Evolutionary conservation across 2,329 filamentous ascomycete species (phyloP), one percentile per base, ranked within the genome.

Genomic region (Fusarium nelsonii): DNA sequence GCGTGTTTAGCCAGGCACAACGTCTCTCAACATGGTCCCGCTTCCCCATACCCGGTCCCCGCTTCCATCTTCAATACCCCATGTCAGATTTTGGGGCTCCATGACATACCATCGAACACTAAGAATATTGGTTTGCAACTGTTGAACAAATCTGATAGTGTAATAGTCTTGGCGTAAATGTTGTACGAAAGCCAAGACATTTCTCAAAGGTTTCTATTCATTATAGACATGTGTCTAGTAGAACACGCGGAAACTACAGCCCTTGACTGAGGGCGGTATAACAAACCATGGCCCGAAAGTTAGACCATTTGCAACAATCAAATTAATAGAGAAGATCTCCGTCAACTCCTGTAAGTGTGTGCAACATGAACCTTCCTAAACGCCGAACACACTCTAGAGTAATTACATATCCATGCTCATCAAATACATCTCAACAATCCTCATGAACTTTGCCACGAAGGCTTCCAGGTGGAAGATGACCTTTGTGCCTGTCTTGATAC

Each of bases 361-460:
- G 54, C 58, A 65, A 63, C 59, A 58, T 63, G 57, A 52, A 64
- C 61, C 65, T 58, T 53, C 54, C 67, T 58, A 70, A 76, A 77
- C 76, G 70, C 72, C 71, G 32, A 58, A 49, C 52, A 50, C 39
- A 53, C 44, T 62, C 56, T 51, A 43, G 39, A 54, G 54, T 51
- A 45, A 62, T 82, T 77, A 89, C 81, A 89, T 83, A 56, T 94
- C 92, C 90, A 96, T 94, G 69, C 90, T 92, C 92, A 97, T 95
- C 59, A 91, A 80, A 76, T 89, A 97, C 89, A 94, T 95, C 83
- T 99, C 96, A 68, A 95, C 88, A 72, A 98, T 89, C 73, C 95
- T 89, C 95, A 99, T 98, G 78, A 98, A 97, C 83, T 97, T 98
- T 60, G 95, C 95, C 61, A 99, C 96, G 80, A 99, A 99, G 5